Evolutionary conservation across 2,329 filamentous ascomycete genomes (phyloP), one percentile per base, ranked within the genome.

Genomic region (Chrysosporium keratinophilum): DNA sequence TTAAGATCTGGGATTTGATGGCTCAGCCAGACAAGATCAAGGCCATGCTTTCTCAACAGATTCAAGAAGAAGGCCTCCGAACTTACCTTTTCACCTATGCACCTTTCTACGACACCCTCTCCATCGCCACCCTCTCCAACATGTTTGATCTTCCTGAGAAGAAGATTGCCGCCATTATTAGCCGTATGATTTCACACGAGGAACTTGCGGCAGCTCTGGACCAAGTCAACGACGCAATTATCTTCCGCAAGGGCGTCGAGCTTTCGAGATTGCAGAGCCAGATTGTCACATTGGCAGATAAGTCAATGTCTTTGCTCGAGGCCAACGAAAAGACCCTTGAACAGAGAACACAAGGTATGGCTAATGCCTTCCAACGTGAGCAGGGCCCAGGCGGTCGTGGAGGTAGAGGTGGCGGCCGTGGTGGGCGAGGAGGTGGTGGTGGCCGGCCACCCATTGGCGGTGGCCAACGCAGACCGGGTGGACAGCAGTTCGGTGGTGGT

Each of bases 1-100:
- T 98, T 77, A 98, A 96, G 82, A 98, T 98, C 70, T 98, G 93
- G 93, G 93, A 98, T 53, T 80, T 98, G 61, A 94, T 98, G 82
- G 87, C 90, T 55, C 85, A 93, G 71, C 81, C 87, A 20, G 88
- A 91, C 54, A 87, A 89, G 70, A 95, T 97, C 78, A 97, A 97
- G 83, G 73, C 80, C 52, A 96, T 98, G 93, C 87, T 98, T 58
- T 88, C 90, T 53, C 89, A 88, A 70, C 93, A 98, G 78, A 95
- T 97, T 67, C 94, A 98, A 72, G 93, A 98, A 72, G 93, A 98
- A 76, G 93, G 94, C 63, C 83, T 98, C 52, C 84, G 93, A 64
- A 98, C 93, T 52, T 98, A 97, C 71, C 88, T 98, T 63, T 98
- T 98, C 80, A 98, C 93, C 54, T 98, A 98, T 73, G 93, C 94